phyloP scores from a whole-genome alignment of 352 stramenopile species.

The Pythium sp. region DNA sequence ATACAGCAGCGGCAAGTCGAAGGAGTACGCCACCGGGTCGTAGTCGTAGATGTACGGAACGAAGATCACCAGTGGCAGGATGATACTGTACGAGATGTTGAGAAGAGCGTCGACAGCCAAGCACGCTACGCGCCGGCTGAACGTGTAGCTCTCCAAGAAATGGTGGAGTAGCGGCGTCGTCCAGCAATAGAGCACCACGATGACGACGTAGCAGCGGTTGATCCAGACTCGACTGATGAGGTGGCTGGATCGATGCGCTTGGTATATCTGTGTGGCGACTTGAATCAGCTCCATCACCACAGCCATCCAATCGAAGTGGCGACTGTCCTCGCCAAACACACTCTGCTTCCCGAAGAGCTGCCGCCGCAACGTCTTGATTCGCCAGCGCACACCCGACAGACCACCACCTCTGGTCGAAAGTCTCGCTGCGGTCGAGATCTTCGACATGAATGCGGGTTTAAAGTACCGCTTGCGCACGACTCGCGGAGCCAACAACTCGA shows the following conservation, averaged over 20 bases:
- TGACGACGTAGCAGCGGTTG: conserved; percentile 19
- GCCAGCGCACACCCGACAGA: background rate
- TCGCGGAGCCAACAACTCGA: background rate
- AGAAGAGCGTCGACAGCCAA: conserved; percentile 19
- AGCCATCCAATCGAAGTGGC: background rate
- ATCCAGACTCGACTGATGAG: conserved; percentile 21
- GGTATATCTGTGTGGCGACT: conserved; percentile 12
- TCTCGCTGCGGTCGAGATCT: background rate
- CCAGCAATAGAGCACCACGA: conserved; percentile 26
- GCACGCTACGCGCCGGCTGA: conserved; percentile 6
- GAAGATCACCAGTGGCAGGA: conserved; percentile 33
- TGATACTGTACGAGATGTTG: conserved; percentile 21
- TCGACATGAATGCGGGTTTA: background rate
- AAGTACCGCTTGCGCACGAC: background rate
- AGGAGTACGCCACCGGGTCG: conserved; percentile 29
- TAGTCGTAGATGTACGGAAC: conserved; percentile 31
- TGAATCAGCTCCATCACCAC: conserved; percentile 8
- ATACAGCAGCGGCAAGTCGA: conserved; percentile 34
- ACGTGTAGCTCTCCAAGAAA: conserved; percentile 4
- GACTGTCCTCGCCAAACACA: background rate
- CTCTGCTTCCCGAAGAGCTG: background rate
- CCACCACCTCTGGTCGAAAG: background rate
- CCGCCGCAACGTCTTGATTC: background rate
- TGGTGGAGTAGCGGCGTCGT: conserved; percentile 22
- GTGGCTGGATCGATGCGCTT: conserved; percentile 15